These are phyloP conservation scores for Harringtonia lauricola DNA, from an alignment of 2,329 filamentous ascomycete genomes.

Conservation along the genomic window DNA sequence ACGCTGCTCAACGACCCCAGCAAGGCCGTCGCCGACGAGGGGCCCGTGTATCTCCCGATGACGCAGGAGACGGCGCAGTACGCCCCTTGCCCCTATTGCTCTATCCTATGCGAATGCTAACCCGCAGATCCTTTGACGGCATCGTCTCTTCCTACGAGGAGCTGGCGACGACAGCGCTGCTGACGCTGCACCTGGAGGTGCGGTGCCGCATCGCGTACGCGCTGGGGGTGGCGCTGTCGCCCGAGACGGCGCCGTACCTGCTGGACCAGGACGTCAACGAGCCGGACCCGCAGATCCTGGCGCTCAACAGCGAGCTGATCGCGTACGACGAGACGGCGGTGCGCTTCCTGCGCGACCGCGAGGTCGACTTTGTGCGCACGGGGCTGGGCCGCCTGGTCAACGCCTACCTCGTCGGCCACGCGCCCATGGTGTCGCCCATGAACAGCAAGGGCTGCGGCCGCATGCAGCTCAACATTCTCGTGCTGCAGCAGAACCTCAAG, in stretches of 20 bases:
- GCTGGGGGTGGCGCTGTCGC: conserved; percentile 52
- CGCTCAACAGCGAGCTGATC: conserved; percentile 75
- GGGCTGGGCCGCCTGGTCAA: conserved; percentile 73
- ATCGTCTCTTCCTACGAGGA: conserved; percentile 76
- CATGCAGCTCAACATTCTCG: conserved; percentile 88
- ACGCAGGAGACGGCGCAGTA: conserved; percentile 75
- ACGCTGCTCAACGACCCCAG: conserved; percentile 60
- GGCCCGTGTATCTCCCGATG: conserved; percentile 73
- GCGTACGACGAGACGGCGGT: conserved; percentile 75
- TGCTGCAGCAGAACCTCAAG: conserved; percentile 93
- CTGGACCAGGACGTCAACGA: conserved; percentile 64
- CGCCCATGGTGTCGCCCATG: conserved; percentile 64
- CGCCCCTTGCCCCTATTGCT: no score
- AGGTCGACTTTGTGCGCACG: conserved; percentile 64
- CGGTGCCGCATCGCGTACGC: conserved; percentile 78
- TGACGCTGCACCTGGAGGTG: conserved; percentile 82
- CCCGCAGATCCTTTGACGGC: conserved; percentile 66
- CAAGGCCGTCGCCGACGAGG: conserved; percentile 47
- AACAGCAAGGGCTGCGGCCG: conserved; percentile 74
- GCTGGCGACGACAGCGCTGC: conserved; percentile 65
- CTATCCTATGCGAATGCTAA: not conserved
- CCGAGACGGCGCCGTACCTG: conserved; percentile 47
- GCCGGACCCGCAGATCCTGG: conserved; percentile 70
- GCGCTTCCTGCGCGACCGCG: conserved; percentile 57
- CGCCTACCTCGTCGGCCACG: conserved; percentile 62